Percentiles rank a stretch among this genome's conserved stretches.
These are phyloP conservation scores for Nannochloropsis granulata DNA, from an alignment of 108 stramenopile genomes.

Conservation along the genomic window DNA sequence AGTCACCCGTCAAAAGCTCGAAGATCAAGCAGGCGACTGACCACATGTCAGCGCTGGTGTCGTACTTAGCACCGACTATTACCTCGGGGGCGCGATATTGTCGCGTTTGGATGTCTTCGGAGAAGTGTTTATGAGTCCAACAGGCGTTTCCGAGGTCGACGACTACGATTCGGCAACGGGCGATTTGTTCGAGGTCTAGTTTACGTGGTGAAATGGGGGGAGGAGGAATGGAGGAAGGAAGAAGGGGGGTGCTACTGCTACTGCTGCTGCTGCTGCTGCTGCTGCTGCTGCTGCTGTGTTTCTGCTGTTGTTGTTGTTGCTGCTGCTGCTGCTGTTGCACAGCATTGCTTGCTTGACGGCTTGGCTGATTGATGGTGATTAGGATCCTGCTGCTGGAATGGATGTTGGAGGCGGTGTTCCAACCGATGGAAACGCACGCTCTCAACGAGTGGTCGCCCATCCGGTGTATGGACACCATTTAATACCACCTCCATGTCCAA, in stretches of 20 bases:
- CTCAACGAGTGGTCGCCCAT: background rate
- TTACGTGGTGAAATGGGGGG: background rate
- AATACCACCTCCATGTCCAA: background rate
- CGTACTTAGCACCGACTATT: constrained; percentile 25
- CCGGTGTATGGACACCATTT: background rate
- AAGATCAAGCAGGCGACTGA: constrained; percentile 91
- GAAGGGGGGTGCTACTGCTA: background rate
- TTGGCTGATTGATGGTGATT: too few relatives aligned
- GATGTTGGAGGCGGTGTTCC: background rate
- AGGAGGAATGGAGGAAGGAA: background rate
- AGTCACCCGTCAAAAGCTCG: constrained; percentile 90
- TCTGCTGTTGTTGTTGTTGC: background rate
- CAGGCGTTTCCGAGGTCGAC: constrained; percentile 98
- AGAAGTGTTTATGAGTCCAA: constrained; percentile 92
- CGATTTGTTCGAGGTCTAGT: background rate
- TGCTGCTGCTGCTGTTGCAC: too few relatives aligned
- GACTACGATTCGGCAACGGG: constrained; percentile 30
- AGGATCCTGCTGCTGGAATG: too few relatives aligned
- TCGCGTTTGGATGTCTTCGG: constrained; percentile 93
- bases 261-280: background rate
- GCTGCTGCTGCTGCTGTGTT: background rate
- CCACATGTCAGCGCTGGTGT: constrained; percentile 96
- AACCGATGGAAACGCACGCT: background rate
- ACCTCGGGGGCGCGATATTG: constrained; percentile 97
- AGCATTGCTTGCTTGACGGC: too few relatives aligned